Conservation (phyloP, 2,329 filamentous ascomycete genomes). For the Biscogniauxia sp. region DNA sequence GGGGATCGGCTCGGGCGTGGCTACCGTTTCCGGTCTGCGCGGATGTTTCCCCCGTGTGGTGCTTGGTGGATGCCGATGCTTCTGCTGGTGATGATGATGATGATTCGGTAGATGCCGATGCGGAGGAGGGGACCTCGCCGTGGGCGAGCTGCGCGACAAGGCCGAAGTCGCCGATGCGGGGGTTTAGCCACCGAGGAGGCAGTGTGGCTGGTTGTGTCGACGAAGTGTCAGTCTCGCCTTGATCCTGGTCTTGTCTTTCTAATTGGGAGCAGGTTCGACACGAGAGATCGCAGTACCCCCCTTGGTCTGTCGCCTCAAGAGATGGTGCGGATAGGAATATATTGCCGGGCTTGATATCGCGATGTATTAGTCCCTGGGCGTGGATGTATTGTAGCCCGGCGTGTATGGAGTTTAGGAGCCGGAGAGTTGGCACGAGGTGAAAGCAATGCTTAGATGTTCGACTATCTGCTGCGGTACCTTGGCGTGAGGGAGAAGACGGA, state of each 20-base stretch:
- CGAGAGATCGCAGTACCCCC: slow-evolving; percentile 28
- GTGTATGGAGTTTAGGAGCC: slow-evolving; percentile 55
- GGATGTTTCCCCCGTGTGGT: no score
- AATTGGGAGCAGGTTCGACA: slow-evolving; percentile 20
- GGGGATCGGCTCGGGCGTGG: no score
- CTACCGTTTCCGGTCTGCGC: no score
- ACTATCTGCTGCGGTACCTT: slow-evolving; percentile 11
- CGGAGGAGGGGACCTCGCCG: slow-evolving; percentile 28
- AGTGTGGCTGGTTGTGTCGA: background rate
- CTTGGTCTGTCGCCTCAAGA: slow-evolving; percentile 30
- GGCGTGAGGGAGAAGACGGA: slow-evolving; percentile 32
- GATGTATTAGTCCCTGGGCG: slow-evolving; percentile 57
- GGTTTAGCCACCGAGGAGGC: slow-evolving; percentile 44
- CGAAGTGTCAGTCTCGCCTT: background rate
- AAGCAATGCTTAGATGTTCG: slow-evolving; percentile 51
- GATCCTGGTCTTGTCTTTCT: background rate
- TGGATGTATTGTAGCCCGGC: slow-evolving; percentile 64
- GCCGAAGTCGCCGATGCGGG: slow-evolving; percentile 66
- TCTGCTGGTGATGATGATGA: no score
- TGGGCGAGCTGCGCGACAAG: slow-evolving; percentile 54
- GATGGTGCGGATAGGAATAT: slow-evolving; percentile 54
- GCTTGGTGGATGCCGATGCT: no score
- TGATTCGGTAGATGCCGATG: slow-evolving; percentile 1
- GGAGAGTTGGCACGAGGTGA: slow-evolving; percentile 56
- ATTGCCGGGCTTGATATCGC: slow-evolving; percentile 67